phyloP scores from a whole-genome alignment of 768 basidiomycete species.

The Leccinum pellstonianum region DNA sequence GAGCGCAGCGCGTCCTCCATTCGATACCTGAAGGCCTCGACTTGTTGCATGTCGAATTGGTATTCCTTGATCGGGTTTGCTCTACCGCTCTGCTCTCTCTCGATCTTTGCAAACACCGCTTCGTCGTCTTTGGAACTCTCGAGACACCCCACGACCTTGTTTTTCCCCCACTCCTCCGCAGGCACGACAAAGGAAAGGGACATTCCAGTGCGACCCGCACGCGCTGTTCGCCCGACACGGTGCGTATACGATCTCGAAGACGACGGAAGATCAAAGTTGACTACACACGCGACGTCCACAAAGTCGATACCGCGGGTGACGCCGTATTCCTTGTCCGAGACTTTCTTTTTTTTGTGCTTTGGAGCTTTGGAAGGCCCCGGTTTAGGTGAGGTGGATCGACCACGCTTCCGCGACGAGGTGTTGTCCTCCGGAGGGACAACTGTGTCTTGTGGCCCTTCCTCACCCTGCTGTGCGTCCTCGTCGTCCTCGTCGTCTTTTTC shows the following conservation, averaged over 20 bases:
- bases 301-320: conserved; percentile 97
- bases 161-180: conserved; percentile 62
- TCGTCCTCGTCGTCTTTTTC: conserved; percentile 50
- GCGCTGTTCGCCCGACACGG: conserved; percentile 93
- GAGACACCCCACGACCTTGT: conserved; percentile 69
- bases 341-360: conserved; percentile 53
- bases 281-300: conserved; percentile 82
- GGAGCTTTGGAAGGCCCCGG: conserved; percentile 38
- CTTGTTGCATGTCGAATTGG: conserved; percentile 91
- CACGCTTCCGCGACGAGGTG: conserved; percentile 51
- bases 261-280: conserved; percentile 97
- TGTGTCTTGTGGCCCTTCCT: conserved; percentile 17
- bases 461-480: conserved; percentile 29
- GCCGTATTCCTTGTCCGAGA: conserved; percentile 75
- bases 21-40: conserved; percentile 95
- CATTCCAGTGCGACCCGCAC: conserved; percentile 92
- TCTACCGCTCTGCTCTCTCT: conserved; percentile 64
- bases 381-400: conserved; percentile 46
- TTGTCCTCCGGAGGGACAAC: conserved; percentile 22
- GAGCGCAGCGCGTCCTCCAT: conserved; percentile 95
- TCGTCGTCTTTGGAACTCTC: conserved; percentile 76
- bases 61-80: conserved; percentile 76
- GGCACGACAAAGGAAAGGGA: conserved; percentile 87
- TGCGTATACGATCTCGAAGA: conserved; percentile 90
- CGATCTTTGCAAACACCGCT: conserved; percentile 59